Base-by-base conservation (phyloP, 106 monocot species). In the Allium cepa region DNA sequence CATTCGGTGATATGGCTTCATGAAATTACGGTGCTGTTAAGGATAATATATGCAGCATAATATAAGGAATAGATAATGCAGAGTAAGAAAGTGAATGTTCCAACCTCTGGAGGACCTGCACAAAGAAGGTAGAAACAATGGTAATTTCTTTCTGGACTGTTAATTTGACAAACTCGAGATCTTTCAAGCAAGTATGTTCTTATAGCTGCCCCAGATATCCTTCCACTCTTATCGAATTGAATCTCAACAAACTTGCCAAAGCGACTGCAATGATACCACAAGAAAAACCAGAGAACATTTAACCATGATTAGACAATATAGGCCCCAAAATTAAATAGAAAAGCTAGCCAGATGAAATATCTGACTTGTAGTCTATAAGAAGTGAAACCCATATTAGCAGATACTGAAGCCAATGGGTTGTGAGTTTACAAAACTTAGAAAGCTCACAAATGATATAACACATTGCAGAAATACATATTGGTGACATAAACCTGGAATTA, bases 211-310 rank as follows among this genome's bases (percentile, higher is more conserved):
- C 87, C 87, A 17, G 87, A 87, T 70, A 87, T 87, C 61, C 80
- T 78, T 55, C 83, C 80, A 26, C 50, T 80, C 64, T 83, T 72
- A 69, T 87, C 87, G 72, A 87, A 87, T 61, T 87, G 87, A 68
- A 87, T 83, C 77, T 87, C 87, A 59, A 87, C 87, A 72, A 87
- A 87, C 64, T 87, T 87, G 22, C 87, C 87, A 76, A 85, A 85
- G 45, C 85, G 85, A 76, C 85, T 85, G 17, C 45, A 75, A 46
- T 46, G 56, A 60, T 70, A 46, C 11, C 73, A 56, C 68, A 46
- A 59, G 10, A 71, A 48, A 76, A 76, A 59, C 49, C 22, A 17
- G 50, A 57, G 10, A 57, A 36, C 36, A 36, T 36, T 36, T 1
- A 36, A 36, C 36, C 36, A 36, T 36, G 36, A 36, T 36, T 36